Evolutionary conservation across 352 stramenopile genomes (phyloP).

Genomic region (Phytophthora citricola): DNA sequence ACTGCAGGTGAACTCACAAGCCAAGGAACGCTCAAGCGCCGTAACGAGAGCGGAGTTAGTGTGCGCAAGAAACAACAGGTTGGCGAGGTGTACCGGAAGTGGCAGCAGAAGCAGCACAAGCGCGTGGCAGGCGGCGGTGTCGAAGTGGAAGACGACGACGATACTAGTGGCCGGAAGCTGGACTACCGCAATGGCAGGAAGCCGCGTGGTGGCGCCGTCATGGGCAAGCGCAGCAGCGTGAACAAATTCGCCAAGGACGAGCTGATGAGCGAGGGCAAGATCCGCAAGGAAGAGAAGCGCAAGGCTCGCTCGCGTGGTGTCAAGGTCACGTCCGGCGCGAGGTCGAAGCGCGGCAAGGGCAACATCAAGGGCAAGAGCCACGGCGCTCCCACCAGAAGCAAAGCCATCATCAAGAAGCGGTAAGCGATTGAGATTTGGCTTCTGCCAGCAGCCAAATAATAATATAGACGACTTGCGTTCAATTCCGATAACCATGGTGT

Average conservation of each 20-base stretch:
- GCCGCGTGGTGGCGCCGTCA: conserved; percentile 44
- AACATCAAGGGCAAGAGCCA: conserved; percentile 86
- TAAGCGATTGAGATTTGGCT: conserved; percentile 28
- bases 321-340: conserved; percentile 57
- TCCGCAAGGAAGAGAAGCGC: conserved; percentile 87
- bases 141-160: conserved; percentile 69
- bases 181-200: conserved; percentile 87
- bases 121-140: conserved; percentile 76
- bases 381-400: conserved; percentile 83
- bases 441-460: conserved; percentile 33
- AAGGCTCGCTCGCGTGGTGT: conserved; percentile 83
- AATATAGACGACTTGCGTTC: conserved; percentile 43
- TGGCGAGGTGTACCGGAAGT: conserved; percentile 95
- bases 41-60: conserved; percentile 85
- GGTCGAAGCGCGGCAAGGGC: conserved; percentile 67
- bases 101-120: conserved; percentile 92
- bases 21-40: conserved; percentile 80
- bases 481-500: not conserved
- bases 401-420: conserved; percentile 74
- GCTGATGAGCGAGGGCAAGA: conserved; percentile 76
- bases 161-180: conserved; percentile 48
- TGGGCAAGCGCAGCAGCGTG: conserved; percentile 49
- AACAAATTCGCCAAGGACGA: conserved; percentile 88
- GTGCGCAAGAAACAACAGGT: conserved; percentile 88
- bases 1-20: conserved; percentile 91